Evolutionary conservation across 2,329 filamentous ascomycete species (phyloP).

Genomic region (Diaporthe amygdali): DNA sequence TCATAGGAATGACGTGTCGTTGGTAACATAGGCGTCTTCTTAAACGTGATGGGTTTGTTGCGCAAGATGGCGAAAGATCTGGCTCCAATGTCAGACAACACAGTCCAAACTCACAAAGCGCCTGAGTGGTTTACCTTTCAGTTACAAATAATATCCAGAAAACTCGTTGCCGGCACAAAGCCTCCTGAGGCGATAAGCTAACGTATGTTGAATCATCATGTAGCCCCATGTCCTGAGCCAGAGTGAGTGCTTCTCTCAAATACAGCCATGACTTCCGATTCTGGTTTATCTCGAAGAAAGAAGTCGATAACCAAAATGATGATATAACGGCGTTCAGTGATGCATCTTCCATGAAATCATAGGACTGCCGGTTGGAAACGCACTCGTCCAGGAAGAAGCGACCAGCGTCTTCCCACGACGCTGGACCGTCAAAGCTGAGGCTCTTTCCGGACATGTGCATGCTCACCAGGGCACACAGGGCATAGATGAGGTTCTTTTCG

Average conservation of each 20-base stretch:
- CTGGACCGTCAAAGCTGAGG: constrained; percentile 41
- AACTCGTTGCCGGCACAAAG: constrained; percentile 57
- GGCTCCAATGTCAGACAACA: background rate
- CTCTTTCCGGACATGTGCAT: constrained; percentile 54
- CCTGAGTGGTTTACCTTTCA: constrained; percentile 51
- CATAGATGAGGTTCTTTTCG: constrained; percentile 55
- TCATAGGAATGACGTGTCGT: constrained; percentile 59
- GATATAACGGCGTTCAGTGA: constrained; percentile 63
- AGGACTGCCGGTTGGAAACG: constrained; percentile 57
- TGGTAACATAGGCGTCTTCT: constrained; percentile 62
- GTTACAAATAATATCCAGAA: constrained; percentile 70
- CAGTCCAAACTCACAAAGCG: constrained; percentile 33
- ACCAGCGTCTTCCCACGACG: constrained; percentile 55
- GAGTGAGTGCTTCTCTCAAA: constrained; percentile 64
- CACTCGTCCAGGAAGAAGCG: constrained; percentile 64
- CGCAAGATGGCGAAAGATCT: constrained; percentile 65
- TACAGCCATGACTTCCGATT: constrained; percentile 68
- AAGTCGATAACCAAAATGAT: constrained; percentile 65
- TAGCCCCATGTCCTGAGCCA: constrained; percentile 63
- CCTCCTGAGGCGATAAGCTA: constrained; percentile 52
- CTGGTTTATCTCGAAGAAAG: constrained; percentile 66
- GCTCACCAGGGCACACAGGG: constrained; percentile 62
- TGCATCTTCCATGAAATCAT: constrained; percentile 62
- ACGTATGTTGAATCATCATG: constrained; percentile 63
- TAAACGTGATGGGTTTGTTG: constrained; percentile 66